Evolutionary conservation across 225 moss, liverwort and hornwort species (phyloP).

Genomic region (Physcomitrium patens): DNA sequence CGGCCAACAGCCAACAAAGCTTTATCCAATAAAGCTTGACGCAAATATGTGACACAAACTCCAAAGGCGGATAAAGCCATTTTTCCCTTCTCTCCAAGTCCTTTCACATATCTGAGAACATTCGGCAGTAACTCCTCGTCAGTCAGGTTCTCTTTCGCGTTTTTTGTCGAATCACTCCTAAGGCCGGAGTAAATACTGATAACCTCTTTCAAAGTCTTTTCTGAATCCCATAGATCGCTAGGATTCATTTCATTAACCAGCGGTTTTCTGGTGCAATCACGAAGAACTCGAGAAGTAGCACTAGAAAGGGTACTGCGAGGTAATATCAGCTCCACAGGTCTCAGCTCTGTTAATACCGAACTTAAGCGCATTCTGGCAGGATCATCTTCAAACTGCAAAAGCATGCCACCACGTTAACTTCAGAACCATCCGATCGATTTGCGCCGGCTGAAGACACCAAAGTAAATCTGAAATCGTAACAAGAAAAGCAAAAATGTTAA

Average conservation of each 20-base stretch:
- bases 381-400: conserved; percentile 88
- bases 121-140: conserved; percentile 56
- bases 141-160: conserved; percentile 23
- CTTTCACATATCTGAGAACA: conserved; percentile 56
- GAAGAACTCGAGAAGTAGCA: conserved; percentile 85
- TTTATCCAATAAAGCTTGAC: conserved; percentile 76
- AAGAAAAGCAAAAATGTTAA: conserved; percentile 19
- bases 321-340: conserved; percentile 88
- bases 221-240: conserved; percentile 81
- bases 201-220: conserved; percentile 66
- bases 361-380: conserved; percentile 71
- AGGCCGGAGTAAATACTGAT: conserved; percentile 47
- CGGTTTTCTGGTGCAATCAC: conserved; percentile 85
- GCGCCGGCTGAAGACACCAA: conserved; percentile 11
- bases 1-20: conserved; percentile 69
- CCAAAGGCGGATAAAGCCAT: conserved; percentile 82
- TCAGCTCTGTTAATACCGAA: conserved; percentile 76
- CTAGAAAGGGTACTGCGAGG: conserved; percentile 75
- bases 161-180: neutral
- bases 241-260: conserved; percentile 68
- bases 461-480: neutral
- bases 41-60: conserved; percentile 77
- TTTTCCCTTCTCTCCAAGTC: conserved; percentile 58
- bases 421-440: conserved; percentile 10
- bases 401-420: neutral